A percentile compares a stretch with the other conserved stretches of the same genome.
Evolutionary conservation across 345 rosid species (phyloP).

Genomic region (Cardamine resedifolia): DNA sequence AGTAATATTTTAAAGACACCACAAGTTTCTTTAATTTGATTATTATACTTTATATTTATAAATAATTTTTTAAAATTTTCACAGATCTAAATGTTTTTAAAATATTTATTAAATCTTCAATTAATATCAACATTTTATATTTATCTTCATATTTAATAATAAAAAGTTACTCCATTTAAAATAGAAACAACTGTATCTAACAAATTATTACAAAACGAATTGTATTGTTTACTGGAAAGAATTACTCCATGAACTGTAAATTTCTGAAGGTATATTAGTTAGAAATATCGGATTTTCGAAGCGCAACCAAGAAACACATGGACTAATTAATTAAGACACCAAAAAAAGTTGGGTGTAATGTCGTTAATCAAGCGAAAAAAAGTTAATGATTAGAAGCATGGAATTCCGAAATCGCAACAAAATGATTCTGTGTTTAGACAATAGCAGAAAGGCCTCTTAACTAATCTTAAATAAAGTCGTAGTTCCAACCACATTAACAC

Average conservation of each 20-base stretch:
- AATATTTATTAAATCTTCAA: not conserved
- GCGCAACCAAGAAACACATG: conserved; percentile 11
- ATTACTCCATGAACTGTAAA: not conserved
- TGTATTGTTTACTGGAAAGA: conserved; percentile 1
- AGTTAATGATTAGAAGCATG: conserved; percentile 35
- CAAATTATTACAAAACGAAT: not conserved
- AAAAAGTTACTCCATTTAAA: not conserved
- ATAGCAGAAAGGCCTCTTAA: conserved; percentile 33
- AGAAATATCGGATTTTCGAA: not conserved
- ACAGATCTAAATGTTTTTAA: not conserved
- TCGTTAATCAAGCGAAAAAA: conserved; percentile 30
- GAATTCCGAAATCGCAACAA: conserved; percentile 34
- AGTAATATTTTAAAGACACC: not conserved
- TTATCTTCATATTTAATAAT: not conserved
- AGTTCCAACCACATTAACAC: conserved; percentile 32
- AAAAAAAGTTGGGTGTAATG: conserved; percentile 33
- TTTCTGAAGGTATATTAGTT: not conserved
- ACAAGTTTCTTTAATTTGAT: not conserved
- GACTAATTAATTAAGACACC: not conserved
- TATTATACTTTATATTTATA: not conserved
- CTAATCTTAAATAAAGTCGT: conserved; percentile 35
- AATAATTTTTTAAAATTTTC: not conserved
- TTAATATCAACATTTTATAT: not conserved
- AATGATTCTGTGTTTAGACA: conserved; percentile 37
- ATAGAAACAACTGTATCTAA: not conserved